Evolutionary conservation across 495 filamentous ascomycete species (phyloP), one percentile per base, ranked within the genome.

Genomic region (Melanomma pulvis-pyrius): DNA sequence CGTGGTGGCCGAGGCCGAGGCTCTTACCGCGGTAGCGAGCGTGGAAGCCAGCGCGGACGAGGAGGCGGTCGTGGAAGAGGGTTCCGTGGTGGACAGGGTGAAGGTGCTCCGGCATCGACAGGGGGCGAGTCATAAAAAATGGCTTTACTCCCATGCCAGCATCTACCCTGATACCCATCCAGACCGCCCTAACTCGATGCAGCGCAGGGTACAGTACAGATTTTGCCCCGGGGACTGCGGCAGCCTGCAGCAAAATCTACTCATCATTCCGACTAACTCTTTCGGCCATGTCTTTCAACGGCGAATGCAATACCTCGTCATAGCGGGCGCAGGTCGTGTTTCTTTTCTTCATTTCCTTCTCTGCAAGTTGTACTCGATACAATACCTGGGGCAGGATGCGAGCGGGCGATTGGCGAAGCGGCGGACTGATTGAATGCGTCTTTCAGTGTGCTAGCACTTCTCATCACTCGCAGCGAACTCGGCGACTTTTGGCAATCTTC

Each of bases 1-100:
- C 85, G 88, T 49, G 83, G 85, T 69, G 86, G 86, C n/a, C 82
- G 86, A 5, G 83, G 87, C 57, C 82, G 83, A 19, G 76, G 84
- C 48, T 81, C 88, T 5, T 82, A 86, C 46, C 79, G 82, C 50
- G 79, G 87, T 22, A 82, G 82, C 34, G 75, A 85, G 49, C 82
- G 89, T 54, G 82, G 84, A 59, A 67, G 79, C 26, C 71, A 72
- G 41, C 69, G 74, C 56, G 76, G 77, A 30, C 46, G 69, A 41
- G 73, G 80, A 36, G 74, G 80, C 52, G 79, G 77, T 68, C 68
- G 71, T n/a, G 71, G 71, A 47, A 41, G 70, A 28, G 70, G 71
- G 11, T 57, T 50, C n/a, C 56, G 63, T 15, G 71, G 71, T 28
- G 71, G 70, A 24, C 69, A 68, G 50, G 70, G 70, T 26, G 70